Base-by-base conservation (phyloP, 352 stramenopile genomes). In the Globisporangium rhizosaccharum region DNA sequence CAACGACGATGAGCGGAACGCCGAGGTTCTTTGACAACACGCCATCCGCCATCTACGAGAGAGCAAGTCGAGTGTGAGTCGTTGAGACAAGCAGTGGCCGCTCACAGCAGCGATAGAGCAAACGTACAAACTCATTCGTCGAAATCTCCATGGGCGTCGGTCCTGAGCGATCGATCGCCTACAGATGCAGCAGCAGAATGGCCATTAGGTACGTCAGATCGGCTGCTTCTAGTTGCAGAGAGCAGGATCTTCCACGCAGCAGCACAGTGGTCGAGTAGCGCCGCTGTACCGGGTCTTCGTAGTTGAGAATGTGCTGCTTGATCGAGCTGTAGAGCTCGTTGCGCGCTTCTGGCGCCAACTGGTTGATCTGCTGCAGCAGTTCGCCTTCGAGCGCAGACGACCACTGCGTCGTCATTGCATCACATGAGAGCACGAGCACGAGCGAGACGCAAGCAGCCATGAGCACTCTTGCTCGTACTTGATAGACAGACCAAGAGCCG, bases 1-100 rank as follows among this genome's bases (percentile, higher is more conserved):
- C 80, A 53, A 91, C 60, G 44, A 94, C 45, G 8, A 94, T 57
- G 9, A 94, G 62, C 17, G 85, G 85, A 4, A 92, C 81, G 20
- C 85, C 85, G 36, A 90, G 50, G 46, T 94, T 94, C 61, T 90
- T 92, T 18, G 75, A 74, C 52, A 94, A 52, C 52, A 88, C 81
- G 23, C 84, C 84, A 63, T 90, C 82, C 63, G 88, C 68, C 78
- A 91, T 75, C 78, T 88, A 61, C 47, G 49, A 23, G 20, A 52
- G 17, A 37, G 2, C 3, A n/a, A 20, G 14, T 23, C 12, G 3
- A 23, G 44, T 37, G 9, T 42, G 25, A 59, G 39, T 61, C 37
- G 41, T 48, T 45, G 12, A 20, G 15, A 23, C 4, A 50, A 30
- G 7, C 11, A 33, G 15, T 17, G 17, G 11, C 18, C 18, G 23